These are phyloP conservation scores for Trichosporon sp. DNA, from an alignment of 1,284 basidiomycete genomes.

Conservation along the genomic window DNA sequence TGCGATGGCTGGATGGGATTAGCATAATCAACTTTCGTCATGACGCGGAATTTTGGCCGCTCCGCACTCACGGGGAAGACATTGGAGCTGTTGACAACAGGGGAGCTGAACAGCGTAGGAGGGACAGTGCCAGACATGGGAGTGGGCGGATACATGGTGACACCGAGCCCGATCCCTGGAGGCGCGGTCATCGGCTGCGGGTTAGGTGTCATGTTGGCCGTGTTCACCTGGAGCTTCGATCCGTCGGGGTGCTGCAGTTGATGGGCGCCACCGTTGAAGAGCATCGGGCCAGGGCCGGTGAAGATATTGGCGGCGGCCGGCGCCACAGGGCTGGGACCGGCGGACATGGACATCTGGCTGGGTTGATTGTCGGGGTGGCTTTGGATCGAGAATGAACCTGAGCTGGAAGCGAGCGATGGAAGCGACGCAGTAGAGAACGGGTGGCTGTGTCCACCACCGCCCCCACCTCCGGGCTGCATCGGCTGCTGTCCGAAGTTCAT, in stretches of 20 bases:
- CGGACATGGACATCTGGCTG: slow-evolving; percentile 7
- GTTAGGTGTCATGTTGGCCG: not conserved
- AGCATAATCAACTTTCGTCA: not conserved
- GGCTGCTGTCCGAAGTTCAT: slow-evolving; percentile 15
- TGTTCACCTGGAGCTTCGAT: slow-evolving; percentile 8
- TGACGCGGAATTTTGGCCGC: not conserved
- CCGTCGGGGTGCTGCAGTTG: slow-evolving; percentile 16
- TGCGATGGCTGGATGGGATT: slow-evolving; percentile 14
- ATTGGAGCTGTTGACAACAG: slow-evolving; percentile 3
- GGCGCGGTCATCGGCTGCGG: slow-evolving; percentile 7
- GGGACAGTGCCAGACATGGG: slow-evolving; percentile 7
- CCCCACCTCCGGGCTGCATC: slow-evolving; percentile 4
- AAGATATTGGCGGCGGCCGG: not conserved
- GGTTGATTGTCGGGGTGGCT: slow-evolving; percentile 23
- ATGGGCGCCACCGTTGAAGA: slow-evolving; percentile 11
- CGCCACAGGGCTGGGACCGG: not conserved
- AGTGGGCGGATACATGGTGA: slow-evolving; percentile 9
- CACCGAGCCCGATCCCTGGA: slow-evolving; percentile 1
- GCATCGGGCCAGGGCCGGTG: slow-evolving; percentile 12
- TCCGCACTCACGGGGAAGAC: slow-evolving; percentile 15
- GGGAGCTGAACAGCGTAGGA: slow-evolving; percentile 7
- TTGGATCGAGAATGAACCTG: slow-evolving; percentile 30
- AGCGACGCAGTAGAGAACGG: slow-evolving; percentile 34
- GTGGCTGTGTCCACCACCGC: slow-evolving; percentile 27
- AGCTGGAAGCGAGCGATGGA: slow-evolving; percentile 32